Conservation (phyloP, 169 alveolate genomes). For the Plasmodium vinckei region DNA sequence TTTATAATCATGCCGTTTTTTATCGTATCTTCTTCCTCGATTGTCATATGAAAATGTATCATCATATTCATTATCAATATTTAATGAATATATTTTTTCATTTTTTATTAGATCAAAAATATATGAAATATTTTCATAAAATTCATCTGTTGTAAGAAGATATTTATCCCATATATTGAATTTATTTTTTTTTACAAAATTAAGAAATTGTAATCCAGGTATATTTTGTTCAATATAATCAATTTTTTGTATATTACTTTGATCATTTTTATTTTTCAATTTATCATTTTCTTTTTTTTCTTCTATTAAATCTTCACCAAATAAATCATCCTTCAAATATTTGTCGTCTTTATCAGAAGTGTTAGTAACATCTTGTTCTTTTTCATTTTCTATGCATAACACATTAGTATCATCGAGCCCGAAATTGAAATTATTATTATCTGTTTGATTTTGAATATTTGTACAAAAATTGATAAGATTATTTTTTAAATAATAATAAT, state of each 20-base stretch:
- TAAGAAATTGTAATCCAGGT: constrained; percentile 37
- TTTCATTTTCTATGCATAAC: constrained; percentile 26
- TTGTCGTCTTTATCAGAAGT: not conserved
- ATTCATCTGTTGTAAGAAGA: constrained; percentile 74
- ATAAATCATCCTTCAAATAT: constrained; percentile 42
- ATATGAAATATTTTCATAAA: constrained; percentile 77
- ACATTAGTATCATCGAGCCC: not conserved
- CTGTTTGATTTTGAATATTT: not conserved
- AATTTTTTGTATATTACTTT: not conserved
- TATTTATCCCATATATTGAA: constrained; percentile 74
- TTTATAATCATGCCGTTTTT: constrained; percentile 42
- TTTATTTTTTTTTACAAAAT: constrained; percentile 72
- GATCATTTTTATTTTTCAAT: not conserved
- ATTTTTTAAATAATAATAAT: constrained; percentile 37
- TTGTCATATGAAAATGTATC: constrained; percentile 2
- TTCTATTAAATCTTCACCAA: constrained; percentile 52
- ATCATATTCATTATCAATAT: constrained; percentile 53
- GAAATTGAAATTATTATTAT: not conserved
- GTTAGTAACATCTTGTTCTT: constrained; percentile 1
- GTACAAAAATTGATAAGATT: not conserved
- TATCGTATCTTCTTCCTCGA: constrained; percentile 60
- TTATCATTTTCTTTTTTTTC: not conserved
- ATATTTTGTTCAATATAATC: constrained; percentile 16
- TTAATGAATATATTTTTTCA: constrained; percentile 67
- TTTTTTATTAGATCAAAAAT: constrained; percentile 72